Evolutionary conservation across 345 rosid genomes (phyloP).

Genomic region (Sonneratia alba): DNA sequence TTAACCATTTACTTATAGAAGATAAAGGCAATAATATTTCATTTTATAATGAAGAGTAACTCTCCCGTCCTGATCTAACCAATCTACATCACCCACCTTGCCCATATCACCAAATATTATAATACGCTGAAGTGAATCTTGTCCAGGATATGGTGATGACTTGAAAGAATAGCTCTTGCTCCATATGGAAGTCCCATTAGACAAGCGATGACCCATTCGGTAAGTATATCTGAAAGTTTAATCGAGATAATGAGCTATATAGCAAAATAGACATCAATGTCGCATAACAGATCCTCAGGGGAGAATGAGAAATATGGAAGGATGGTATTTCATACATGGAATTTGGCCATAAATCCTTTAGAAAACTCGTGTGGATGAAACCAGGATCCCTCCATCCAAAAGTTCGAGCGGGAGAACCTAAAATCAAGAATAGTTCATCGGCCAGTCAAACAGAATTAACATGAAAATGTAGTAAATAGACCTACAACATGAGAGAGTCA

Average conservation of each 20-base stretch:
- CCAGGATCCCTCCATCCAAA: slow-evolving; percentile 51
- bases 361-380: slow-evolving; percentile 37
- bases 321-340: slow-evolving; percentile 18
- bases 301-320: background rate
- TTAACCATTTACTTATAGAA: background rate
- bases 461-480: background rate
- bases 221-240: slow-evolving; percentile 21
- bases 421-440: background rate
- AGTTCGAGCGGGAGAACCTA: slow-evolving; percentile 41
- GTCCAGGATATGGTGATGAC: slow-evolving; percentile 87
- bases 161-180: slow-evolving; percentile 40
- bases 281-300: background rate
- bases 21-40: background rate
- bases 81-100: slow-evolving; percentile 9
- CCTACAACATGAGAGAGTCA: slow-evolving; percentile 1
- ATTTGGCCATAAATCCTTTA: slow-evolving; percentile 44
- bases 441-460: background rate
- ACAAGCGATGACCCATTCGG: slow-evolving; percentile 27
- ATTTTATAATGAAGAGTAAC: background rate
- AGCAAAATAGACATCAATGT: background rate
- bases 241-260: background rate
- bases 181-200: slow-evolving; percentile 16
- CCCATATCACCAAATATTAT: slow-evolving; percentile 77
- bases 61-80: background rate
- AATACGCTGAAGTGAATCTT: slow-evolving; percentile 73